Evolutionary conservation across 1,284 basidiomycete species (phyloP), one percentile per base, ranked within the genome.

Genomic region (Cutaneotrichosporon mucoides): DNA sequence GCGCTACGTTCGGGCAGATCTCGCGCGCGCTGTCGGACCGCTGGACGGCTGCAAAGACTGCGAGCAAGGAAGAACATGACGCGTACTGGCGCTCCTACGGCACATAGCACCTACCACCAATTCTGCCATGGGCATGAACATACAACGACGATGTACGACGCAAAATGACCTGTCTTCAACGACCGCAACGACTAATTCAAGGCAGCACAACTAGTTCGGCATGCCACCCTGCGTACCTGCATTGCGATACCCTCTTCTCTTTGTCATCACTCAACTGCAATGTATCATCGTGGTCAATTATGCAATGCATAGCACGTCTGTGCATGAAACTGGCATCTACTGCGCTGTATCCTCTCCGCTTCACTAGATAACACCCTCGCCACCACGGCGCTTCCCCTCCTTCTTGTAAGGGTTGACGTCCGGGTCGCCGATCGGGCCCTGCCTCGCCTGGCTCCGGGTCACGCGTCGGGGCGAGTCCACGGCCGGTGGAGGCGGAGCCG

Each of bases 331-430:
- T 24, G 24, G 24, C 24, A 24, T 24, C 24, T 24, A 24, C 24
- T 24, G 24, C 24, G 24, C 24, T 24, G 24, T 24, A 24, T 24
- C 24, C 24, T 24, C 24, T 24, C 24, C 24, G 45, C 45, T 48
- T 36, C 11, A 12, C 55, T 66, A 75, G 12, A 77, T 66, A 8
- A 75, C 73, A 24, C 76, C 76, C 8, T 73, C 76, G 41, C 71
- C 74, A 37, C 68, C 66, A 41, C 70, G 50, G 42, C 69, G 66
- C 45, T 56, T 65, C 2, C 68, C 70, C 49, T 51, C 38, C 53
- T 66, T 69, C 46, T 66, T 69, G 62, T 75, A 77, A 24, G 73
- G 74, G 60, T 77, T 77, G 47, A 56, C 59, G 60, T 69, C 66
- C 4, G 66, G 57, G 59, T 75, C 75, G 4, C 75, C 72, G 37